Percentiles rank a stretch among this genome's conserved stretches.
Evolutionary conservation across 2,329 filamentous ascomycete genomes (phyloP).

Genomic region (Alternaria alternata): DNA sequence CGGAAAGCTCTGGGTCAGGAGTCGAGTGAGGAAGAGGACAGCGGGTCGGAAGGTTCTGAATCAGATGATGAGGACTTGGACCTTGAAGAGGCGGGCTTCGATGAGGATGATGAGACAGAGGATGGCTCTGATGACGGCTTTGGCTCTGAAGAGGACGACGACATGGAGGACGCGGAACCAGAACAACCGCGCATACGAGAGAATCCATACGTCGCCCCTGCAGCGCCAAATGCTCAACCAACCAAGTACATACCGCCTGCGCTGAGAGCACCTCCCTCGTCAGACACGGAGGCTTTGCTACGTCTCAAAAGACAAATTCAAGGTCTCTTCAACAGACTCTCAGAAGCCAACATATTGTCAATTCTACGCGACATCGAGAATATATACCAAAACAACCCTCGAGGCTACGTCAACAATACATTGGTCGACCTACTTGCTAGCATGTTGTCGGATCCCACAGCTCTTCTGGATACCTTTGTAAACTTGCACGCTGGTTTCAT

Average conservation of each 20-base stretch:
- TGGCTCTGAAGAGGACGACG: conserved; percentile 38
- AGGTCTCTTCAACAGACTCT: conserved; percentile 89
- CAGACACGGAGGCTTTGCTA: conserved; percentile 71
- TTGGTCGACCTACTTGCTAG: conserved; percentile 79
- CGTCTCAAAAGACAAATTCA: conserved; percentile 82
- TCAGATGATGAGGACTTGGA: conserved; percentile 46
- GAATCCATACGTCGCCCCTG: conserved; percentile 88
- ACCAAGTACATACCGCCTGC: conserved; percentile 92
- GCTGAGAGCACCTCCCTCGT: conserved; percentile 69
- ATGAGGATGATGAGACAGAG: conserved; percentile 28
- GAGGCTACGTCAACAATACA: conserved; percentile 86
- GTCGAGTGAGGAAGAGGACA: conserved; percentile 34
- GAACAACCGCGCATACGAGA: conserved; percentile 65
- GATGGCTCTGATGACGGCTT: conserved; percentile 46
- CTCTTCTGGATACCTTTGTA: conserved; percentile 85
- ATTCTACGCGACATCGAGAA: conserved; percentile 84
- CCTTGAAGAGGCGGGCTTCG: conserved; percentile 24
- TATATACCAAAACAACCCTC: conserved; percentile 81
- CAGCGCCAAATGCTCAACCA: conserved; percentile 51
- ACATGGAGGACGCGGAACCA: conserved; percentile 40
- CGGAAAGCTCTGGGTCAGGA: conserved; percentile 56
- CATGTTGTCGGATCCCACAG: conserved; percentile 80
- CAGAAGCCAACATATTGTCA: conserved; percentile 85
- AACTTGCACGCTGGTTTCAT: conserved; percentile 91
- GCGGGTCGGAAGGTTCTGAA: conserved; percentile 27